phyloP scores from a whole-genome alignment of 805 yeast species.

The Pichia rugopelliculosa region DNA sequence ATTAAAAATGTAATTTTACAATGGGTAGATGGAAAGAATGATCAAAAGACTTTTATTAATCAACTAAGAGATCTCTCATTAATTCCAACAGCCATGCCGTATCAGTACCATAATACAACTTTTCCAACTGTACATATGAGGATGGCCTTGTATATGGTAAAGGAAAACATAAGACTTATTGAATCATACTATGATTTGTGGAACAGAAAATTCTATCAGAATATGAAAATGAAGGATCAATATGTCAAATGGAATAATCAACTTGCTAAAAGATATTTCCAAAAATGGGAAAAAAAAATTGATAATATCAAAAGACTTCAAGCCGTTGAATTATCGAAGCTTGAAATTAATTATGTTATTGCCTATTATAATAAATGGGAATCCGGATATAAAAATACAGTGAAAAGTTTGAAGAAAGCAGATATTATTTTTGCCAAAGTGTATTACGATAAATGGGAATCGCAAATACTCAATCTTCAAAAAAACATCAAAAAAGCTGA shows the following conservation, averaged over 20 bases:
- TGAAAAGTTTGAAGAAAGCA: not conserved
- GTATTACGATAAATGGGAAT: not conserved
- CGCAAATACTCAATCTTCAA: not conserved
- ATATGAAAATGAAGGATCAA: not conserved
- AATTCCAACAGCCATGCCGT: constrained; percentile 22
- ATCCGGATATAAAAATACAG: not conserved
- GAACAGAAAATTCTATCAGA: constrained; percentile 5
- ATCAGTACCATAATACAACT: constrained; percentile 9
- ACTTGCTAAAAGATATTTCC: not conserved
- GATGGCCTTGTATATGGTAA: constrained; percentile 19
- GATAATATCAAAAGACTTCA: not conserved
- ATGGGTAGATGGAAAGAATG: constrained; percentile 13
- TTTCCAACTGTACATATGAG: constrained; percentile 24
- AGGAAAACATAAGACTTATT: constrained; percentile 15
- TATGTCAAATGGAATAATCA: not conserved
- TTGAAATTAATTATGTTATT: not conserved
- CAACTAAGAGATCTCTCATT: constrained; percentile 20
- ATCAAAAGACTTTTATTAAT: constrained; percentile 13
- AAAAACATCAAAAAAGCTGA: not conserved
- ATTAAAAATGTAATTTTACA: constrained; percentile 16
- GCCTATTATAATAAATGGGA: not conserved
- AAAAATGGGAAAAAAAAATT: not conserved
- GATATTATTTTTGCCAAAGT: not conserved
- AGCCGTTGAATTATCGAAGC: not conserved
- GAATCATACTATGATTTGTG: constrained; percentile 16